Conservation (phyloP, 257 asterid genomes). For the Echium plantagineum region DNA sequence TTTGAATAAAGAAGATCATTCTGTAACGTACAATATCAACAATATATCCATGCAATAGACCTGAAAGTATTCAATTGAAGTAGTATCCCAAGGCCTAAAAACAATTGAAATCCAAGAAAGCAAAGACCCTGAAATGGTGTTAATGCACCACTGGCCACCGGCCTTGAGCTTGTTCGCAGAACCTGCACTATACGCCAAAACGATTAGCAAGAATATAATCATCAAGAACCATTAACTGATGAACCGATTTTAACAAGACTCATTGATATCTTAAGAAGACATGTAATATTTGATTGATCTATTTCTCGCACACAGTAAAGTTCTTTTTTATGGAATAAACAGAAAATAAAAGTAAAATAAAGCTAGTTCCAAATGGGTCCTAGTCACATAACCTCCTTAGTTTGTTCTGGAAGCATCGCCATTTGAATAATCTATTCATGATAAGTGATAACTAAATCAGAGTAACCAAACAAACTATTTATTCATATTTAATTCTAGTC, state of each 20-base stretch:
- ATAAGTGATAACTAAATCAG: too few species aligned
- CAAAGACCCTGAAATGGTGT: conserved; percentile 75
- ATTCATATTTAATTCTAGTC: too few species aligned
- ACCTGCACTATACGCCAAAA: conserved; percentile 49
- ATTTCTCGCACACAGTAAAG: background rate
- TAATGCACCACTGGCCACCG: conserved; percentile 75
- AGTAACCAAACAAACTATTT: too few species aligned
- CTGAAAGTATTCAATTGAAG: conserved; percentile 76
- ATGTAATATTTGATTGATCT: background rate
- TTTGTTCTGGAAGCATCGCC: too few species aligned
- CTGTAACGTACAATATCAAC: background rate
- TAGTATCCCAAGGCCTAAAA: conserved; percentile 84
- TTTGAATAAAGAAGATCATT: background rate
- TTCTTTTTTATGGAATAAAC: too few species aligned
- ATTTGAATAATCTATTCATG: too few species aligned
- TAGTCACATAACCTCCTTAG: too few species aligned
- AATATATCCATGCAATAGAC: conserved; percentile 20
- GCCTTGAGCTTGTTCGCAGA: conserved; percentile 78
- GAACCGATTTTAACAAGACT: background rate
- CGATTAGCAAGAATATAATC: background rate
- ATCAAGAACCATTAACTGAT: background rate
- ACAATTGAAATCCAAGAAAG: conserved; percentile 82
- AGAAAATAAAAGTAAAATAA: too few species aligned
- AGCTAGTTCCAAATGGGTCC: too few species aligned
- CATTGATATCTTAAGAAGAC: background rate